These are phyloP conservation scores for Populus hybrid DNA, from an alignment of 441 rosid species.

Conservation along the genomic window DNA sequence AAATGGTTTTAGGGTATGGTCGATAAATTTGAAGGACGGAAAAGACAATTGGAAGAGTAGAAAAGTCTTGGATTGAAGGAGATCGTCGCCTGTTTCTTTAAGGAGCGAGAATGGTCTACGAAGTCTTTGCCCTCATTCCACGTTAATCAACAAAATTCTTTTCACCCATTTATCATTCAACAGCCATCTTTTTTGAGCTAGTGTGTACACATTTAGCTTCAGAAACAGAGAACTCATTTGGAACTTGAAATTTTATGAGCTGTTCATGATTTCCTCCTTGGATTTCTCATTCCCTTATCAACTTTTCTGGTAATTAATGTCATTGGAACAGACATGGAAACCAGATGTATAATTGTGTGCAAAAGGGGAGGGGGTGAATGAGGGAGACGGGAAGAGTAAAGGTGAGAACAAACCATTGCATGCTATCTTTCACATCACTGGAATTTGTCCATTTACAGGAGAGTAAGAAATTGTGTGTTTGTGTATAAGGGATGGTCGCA, in stretches of 20 bases:
- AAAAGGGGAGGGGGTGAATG: not conserved
- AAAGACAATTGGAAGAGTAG: not conserved
- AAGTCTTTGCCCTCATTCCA: too few relatives aligned
- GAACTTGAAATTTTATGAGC: not conserved
- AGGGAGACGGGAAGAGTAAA: not conserved
- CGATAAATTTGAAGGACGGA: too few relatives aligned
- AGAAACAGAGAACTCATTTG: not conserved
- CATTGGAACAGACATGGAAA: not conserved
- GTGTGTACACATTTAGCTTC: not conserved
- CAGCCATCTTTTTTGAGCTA: not conserved
- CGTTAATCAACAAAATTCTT: not conserved
- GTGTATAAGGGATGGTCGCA: not conserved
- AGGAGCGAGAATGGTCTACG: not conserved
- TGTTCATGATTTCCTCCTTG: not conserved
- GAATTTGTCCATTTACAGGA: not conserved
- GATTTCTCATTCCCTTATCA: not conserved
- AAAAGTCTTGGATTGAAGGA: not conserved
- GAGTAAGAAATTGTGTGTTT: too few relatives aligned
- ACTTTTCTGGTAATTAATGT: not conserved
- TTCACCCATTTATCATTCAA: not conserved
- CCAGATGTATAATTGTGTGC: not conserved
- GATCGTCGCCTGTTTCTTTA: not conserved
- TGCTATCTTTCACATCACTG: not conserved
- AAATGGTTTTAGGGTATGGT: not conserved
- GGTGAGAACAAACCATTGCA: not conserved